These are phyloP conservation scores for Populus nigra DNA, from an alignment of 345 rosid species.

Conservation along the genomic window DNA sequence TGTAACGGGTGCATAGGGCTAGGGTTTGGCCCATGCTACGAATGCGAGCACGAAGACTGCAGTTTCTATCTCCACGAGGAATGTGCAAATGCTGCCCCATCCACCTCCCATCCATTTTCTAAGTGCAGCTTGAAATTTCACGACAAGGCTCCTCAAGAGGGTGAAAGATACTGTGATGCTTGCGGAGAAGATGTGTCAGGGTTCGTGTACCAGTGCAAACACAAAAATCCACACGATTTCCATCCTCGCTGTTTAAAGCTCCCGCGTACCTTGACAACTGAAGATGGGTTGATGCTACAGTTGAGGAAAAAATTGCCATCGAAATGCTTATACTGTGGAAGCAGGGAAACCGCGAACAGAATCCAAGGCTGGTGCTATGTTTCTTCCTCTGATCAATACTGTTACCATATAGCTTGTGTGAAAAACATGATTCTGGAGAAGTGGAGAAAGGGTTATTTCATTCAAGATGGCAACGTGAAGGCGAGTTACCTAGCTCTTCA, in stretches of 20 bases:
- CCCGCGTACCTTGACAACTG: not conserved
- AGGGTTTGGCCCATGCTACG: slow-evolving; percentile 2
- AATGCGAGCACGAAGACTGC: slow-evolving; percentile 11
- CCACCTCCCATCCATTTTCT: not conserved
- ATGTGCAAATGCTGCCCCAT: not conserved
- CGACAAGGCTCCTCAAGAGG: not conserved
- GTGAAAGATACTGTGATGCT: slow-evolving; percentile 8
- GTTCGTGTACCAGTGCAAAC: slow-evolving; percentile 9
- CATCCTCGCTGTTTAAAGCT: slow-evolving; percentile 10
- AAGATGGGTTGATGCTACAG: not conserved
- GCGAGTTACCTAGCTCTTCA: not conserved
- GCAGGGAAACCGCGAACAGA: not conserved
- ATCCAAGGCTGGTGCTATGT: slow-evolving; percentile 12
- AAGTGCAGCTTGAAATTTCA: slow-evolving; percentile 7
- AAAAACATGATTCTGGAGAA: not conserved
- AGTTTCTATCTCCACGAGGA: slow-evolving; percentile 2
- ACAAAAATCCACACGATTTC: not conserved
- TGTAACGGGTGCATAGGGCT: slow-evolving; percentile 6
- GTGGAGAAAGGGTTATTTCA: not conserved
- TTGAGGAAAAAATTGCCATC: not conserved
- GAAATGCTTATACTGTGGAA: not conserved
- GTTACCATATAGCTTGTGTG: slow-evolving; percentile 16
- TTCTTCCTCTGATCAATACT: not conserved
- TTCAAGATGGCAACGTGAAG: not conserved
- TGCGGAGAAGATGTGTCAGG: slow-evolving; percentile 11